Conservation (phyloP, 352 stramenopile genomes). For the Pseudoperonospora humuli region DNA sequence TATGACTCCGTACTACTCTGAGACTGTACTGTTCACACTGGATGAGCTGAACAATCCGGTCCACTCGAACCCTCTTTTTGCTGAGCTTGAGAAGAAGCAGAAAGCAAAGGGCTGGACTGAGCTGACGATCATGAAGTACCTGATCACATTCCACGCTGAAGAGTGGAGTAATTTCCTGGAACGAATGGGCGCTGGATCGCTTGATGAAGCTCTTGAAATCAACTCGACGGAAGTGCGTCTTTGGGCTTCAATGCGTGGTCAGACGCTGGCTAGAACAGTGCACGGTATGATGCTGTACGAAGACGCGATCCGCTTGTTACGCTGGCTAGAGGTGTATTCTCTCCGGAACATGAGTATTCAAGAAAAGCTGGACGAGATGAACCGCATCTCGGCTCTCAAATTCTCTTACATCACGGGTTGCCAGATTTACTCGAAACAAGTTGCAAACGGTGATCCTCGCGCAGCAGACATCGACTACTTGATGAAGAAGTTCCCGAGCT, state of each 20-base stretch:
- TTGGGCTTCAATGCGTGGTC: conserved; percentile 78
- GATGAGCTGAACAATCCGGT: conserved; percentile 83
- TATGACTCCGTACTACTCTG: conserved; percentile 85
- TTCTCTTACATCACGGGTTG: conserved; percentile 87
- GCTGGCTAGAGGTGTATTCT: conserved; percentile 77
- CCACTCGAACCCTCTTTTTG: conserved; percentile 74
- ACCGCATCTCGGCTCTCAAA: conserved; percentile 78
- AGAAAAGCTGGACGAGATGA: conserved; percentile 74
- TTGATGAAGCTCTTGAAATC: conserved; percentile 63
- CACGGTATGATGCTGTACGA: conserved; percentile 89
- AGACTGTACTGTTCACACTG: conserved; percentile 80
- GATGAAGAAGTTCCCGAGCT: conserved; percentile 85
- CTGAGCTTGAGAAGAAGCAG: conserved; percentile 60
- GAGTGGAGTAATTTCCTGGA: conserved; percentile 87
- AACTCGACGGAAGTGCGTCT: conserved; percentile 69
- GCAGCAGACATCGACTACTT: conserved; percentile 86
- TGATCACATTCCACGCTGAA: conserved; percentile 83
- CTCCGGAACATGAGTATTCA: conserved; percentile 50
- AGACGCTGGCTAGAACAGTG: conserved; percentile 81
- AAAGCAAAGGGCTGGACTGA: conserved; percentile 69
- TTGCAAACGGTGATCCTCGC: conserved; percentile 60
- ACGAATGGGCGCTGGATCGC: conserved; percentile 52
- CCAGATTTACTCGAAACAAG: conserved; percentile 82
- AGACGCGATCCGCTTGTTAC: conserved; percentile 75
- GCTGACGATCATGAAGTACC: conserved; percentile 82